A percentile compares a stretch with the other conserved stretches of the same genome.
Conservation (phyloP, 1,284 basidiomycete species). For the Xanthoconium separans region DNA sequence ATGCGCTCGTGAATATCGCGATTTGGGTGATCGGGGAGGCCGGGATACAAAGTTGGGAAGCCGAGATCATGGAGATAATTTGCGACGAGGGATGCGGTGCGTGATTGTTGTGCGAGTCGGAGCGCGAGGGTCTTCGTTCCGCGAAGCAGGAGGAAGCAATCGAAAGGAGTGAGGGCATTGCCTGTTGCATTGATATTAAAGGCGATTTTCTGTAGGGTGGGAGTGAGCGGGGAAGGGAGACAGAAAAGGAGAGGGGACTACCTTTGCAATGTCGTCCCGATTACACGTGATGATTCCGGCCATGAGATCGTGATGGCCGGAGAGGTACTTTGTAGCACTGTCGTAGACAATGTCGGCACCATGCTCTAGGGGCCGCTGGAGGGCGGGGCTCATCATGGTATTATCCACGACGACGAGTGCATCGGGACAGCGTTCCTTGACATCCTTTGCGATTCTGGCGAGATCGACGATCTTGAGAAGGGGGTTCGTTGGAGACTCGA, state of each 20-base stretch:
- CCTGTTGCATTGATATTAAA: slow-evolving; percentile 97
- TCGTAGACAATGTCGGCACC: slow-evolving; percentile 98
- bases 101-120: slow-evolving; percentile 94
- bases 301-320: slow-evolving; percentile 99
- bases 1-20: slow-evolving; percentile 87
- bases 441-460: slow-evolving; percentile 73
- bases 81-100: slow-evolving; percentile 82
- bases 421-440: slow-evolving; percentile 79
- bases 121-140: slow-evolving; percentile 97
- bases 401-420: slow-evolving; percentile 95
- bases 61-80: slow-evolving; percentile 85
- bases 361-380: slow-evolving; percentile 93
- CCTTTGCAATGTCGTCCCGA: slow-evolving; percentile 87
- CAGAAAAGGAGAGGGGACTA: slow-evolving; percentile 27
- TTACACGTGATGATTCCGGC: slow-evolving; percentile 94
- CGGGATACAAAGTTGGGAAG: slow-evolving; percentile 94
- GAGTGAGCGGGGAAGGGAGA: slow-evolving; percentile 1
- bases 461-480: slow-evolving; percentile 95
- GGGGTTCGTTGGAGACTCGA: slow-evolving; percentile 98
- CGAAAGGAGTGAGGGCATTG: slow-evolving; percentile 95
- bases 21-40: slow-evolving; percentile 81
- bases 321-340: slow-evolving; percentile 96
- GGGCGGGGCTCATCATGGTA: slow-evolving; percentile 99
- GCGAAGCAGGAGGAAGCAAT: slow-evolving; percentile 93
- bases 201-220: slow-evolving; percentile 65